phyloP scores from a whole-genome alignment of 768 basidiomycete species.

The Tulasnella sp. region DNA sequence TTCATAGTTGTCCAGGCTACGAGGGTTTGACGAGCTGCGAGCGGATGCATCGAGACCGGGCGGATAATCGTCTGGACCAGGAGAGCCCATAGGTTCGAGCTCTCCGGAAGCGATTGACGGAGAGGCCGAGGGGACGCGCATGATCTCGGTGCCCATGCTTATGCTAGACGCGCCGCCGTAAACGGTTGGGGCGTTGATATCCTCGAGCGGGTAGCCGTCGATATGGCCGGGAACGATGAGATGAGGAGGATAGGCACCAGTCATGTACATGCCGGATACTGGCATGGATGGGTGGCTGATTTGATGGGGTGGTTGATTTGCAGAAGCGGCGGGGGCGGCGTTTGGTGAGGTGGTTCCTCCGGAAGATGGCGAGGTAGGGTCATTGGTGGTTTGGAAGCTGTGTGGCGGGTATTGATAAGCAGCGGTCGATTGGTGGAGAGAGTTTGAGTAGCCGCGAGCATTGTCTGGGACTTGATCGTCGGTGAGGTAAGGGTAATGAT shows the following conservation, averaged over 20 bases:
- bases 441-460: conserved; percentile 9
- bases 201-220: conserved; percentile 15
- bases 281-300: conserved; percentile 13
- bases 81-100: conserved; percentile 24
- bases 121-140: conserved; percentile 33
- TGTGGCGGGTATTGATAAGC: conserved; percentile 27
- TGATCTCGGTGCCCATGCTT: conserved; percentile 26
- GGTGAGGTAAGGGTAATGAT: conserved; percentile 19
- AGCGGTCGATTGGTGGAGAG: conserved; percentile 5
- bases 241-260: conserved; percentile 24
- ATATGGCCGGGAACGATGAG: conserved; percentile 19
- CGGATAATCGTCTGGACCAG: conserved; percentile 27
- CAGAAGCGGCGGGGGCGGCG: conserved; percentile 11
- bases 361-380: conserved; percentile 19
- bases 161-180: conserved; percentile 17
- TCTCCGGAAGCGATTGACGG: conserved; percentile 33
- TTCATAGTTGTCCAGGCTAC: conserved; percentile 23
- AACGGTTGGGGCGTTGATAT: conserved; percentile 19
- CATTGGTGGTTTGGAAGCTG: conserved; percentile 16
- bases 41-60: conserved; percentile 10
- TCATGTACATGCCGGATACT: conserved; percentile 6
- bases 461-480: conserved; percentile 3
- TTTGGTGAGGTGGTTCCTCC: conserved; percentile 13
- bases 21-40: conserved; percentile 29
- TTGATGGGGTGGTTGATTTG: conserved; percentile 17